Evolutionary conservation across 768 basidiomycete genomes (phyloP), one percentile per base, ranked within the genome.

Genomic region (Hypholoma fasciculare): DNA sequence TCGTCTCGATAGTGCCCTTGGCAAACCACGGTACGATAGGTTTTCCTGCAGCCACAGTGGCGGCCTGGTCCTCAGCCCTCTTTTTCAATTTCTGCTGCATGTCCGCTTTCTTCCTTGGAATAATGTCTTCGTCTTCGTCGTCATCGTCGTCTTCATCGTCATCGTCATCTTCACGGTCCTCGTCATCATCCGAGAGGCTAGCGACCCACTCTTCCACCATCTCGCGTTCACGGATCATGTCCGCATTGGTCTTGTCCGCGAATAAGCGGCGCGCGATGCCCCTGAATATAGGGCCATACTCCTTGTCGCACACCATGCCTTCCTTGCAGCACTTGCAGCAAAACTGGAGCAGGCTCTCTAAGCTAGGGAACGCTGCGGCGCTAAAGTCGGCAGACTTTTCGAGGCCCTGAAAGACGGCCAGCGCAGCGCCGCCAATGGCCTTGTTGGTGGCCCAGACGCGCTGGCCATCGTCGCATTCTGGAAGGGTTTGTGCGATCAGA

Each of bases 381-480:
- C 74, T 34, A 5, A 34, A 34, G 30, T 34, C 30, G 2, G 30
- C 62, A 42, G 78, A 70, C 36, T 66, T 59, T 38, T 77, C 64
- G 20, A 77, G 57, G 30, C 67, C 73, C 13, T 71, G 68, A 16
- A 78, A 61, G 20, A 73, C 57, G 11, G 72, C 66, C 19, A 76
- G 65, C 12, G 72, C 67, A 14, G 67, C 62, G 2, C 74, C 71
- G 13, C 75, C 75, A 46, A 74, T 76, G 11, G 62, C 66, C 47
- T 70, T 74, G 56, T 73, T 69, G 13, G 75, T 74, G 38, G 66
- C 27, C 23, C 59, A 38, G 42, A 69, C 64, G 54, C 69, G 71
- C n/a, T 70, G 63, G 2, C 67, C 71, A 47, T 76, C 74, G 54
- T 73, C 71, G 52, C 69, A 71, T 57, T 72, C 74, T 76, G 44